Evolutionary conservation across 2,329 filamentous ascomycete species (phyloP).

Genomic region (Boeremia exigua): DNA sequence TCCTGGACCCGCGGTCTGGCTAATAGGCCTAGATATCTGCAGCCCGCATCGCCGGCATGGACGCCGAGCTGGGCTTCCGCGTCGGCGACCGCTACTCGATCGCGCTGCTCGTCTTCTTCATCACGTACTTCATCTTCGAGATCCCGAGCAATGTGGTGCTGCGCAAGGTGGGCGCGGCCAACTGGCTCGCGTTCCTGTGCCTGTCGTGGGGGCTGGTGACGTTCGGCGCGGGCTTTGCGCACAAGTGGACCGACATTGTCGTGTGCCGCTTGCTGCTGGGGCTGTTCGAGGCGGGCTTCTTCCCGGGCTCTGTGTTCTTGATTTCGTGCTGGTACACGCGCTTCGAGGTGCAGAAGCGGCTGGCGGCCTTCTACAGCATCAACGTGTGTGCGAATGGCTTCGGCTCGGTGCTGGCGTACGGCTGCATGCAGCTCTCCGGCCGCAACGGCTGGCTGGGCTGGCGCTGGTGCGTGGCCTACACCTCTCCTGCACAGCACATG

Average conservation of each 20-base stretch:
- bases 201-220: conserved; percentile 31
- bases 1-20: too few species aligned
- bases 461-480: conserved; percentile 16
- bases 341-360: conserved; percentile 57
- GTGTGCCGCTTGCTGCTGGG: conserved; percentile 28
- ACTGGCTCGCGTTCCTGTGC: conserved; percentile 29
- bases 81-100: conserved; percentile 55
- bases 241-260: conserved; percentile 28
- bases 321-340: conserved; percentile 52
- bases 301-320: conserved; percentile 17
- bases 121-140: conserved; percentile 60
- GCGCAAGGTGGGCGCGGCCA: conserved; percentile 39
- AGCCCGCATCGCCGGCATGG: conserved; percentile 54
- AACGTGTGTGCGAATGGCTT: conserved; percentile 61
- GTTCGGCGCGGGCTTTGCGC: conserved; percentile 25
- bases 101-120: conserved; percentile 59
- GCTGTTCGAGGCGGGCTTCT: conserved; percentile 29
- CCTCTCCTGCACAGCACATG: not conserved
- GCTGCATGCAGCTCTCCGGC: conserved; percentile 37
- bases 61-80: conserved; percentile 50
- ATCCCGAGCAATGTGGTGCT: conserved; percentile 60
- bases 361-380: conserved; percentile 58
- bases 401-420: conserved; percentile 57
- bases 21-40: conserved; percentile 1
- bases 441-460: conserved; percentile 19